Base-by-base conservation (phyloP, 1,284 basidiomycete genomes). In the Ustilago lituana region DNA sequence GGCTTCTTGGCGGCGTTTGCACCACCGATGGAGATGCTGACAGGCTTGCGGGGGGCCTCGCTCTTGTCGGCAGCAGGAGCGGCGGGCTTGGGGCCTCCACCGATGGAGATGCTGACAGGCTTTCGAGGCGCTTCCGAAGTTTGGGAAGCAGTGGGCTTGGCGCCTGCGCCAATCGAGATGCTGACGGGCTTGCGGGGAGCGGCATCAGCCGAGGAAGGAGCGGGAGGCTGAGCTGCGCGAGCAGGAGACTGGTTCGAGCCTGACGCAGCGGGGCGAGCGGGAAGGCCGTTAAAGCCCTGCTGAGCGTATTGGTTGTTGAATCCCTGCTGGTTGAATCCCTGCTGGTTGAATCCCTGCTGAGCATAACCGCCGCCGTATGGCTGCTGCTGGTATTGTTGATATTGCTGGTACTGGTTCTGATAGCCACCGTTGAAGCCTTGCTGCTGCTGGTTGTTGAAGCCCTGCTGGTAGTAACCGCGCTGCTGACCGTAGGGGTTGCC, bases 141-240 rank as follows among this genome's bases (percentile, higher is more conserved):
- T n/a, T n/a, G n/a, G n/a, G n/a, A 43, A 27, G 56, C 48, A 36
- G 57, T 48, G 44, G 54, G 46, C 44, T 58, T 59, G 43, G 73
- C 71, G n/a, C 61, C 73, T n/a, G 74, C 77, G 23, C 78, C 78
- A 22, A 80, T 68, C n/a, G 77, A 79, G 44, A 80, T 77, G 57
- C 73, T 79, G 50, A 80, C 78, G 19, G 79, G 76, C 54, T 79
- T 78, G 33, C 74, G 60, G 11, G 72, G 53, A 31, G 67, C 61
- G 22, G 57, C 60, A 35, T 66, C 39, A 20, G 61, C 47, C 15
- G 45, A n/a, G 23, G 52, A 33, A 12, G 54, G 36, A 22, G 53
- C 47, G 15, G 56, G 29, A 17, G 46, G 12, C 26, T 39, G 31
- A 26, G 52, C 23, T 12, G 53, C 37, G 17, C 48, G 52, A n/a